Conservation (phyloP, 176 grass and related monocot species). For the Bonia amplexicaulis region DNA sequence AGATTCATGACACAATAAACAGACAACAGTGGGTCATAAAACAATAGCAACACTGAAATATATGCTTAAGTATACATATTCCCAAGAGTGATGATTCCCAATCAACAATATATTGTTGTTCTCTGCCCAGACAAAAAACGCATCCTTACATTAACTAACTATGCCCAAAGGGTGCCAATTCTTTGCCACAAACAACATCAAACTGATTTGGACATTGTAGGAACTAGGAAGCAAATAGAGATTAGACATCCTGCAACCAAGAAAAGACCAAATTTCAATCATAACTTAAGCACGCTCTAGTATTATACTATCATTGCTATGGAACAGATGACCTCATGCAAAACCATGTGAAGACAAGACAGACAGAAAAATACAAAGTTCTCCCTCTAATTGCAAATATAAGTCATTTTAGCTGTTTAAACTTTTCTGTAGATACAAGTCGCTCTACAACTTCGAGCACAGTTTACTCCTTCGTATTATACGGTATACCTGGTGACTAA, state of each 20-base stretch:
- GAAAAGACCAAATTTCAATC: background rate
- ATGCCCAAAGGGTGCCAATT: background rate
- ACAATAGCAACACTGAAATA: background rate
- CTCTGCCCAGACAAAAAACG: background rate
- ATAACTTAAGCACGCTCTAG: background rate
- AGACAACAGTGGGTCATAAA: background rate
- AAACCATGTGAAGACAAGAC: background rate
- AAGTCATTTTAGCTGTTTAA: background rate
- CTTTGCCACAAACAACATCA: slow-evolving; percentile 9
- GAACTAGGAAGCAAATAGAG: background rate
- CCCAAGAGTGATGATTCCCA: background rate
- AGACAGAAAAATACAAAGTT: background rate
- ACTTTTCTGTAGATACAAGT: background rate
- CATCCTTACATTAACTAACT: background rate
- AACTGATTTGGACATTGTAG: background rate
- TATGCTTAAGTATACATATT: background rate
- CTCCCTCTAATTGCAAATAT: background rate
- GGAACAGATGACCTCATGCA: background rate
- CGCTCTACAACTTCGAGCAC: background rate
- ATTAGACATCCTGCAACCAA: background rate
- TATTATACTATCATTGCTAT: background rate
- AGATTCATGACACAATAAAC: slow-evolving; percentile 11
- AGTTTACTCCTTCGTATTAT: background rate
- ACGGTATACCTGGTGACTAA: background rate
- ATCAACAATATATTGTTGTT: background rate